phyloP scores from a whole-genome alignment of 1,284 basidiomycete species.

The Cryptococcus sp. region DNA sequence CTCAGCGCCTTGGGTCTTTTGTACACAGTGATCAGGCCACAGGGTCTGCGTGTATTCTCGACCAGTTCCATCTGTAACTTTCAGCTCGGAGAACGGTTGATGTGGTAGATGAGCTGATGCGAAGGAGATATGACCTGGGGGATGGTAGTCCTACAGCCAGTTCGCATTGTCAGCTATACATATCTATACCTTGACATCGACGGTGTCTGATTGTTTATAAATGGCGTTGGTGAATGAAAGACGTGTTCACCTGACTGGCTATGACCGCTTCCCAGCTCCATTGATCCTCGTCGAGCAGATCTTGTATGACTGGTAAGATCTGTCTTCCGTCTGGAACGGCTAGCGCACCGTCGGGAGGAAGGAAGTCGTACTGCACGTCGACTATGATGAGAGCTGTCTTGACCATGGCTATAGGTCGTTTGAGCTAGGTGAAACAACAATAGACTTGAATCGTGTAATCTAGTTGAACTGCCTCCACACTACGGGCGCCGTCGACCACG shows the following conservation, averaged over 20 bases:
- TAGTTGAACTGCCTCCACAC: too few relatives aligned
- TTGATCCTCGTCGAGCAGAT: conserved; percentile 55
- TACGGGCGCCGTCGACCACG: too few relatives aligned
- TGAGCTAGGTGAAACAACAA: background rate
- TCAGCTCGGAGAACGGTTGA: conserved; percentile 54
- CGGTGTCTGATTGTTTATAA: background rate
- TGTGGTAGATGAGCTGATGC: conserved; percentile 58
- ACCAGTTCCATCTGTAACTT: conserved; percentile 45
- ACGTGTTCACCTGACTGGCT: conserved; percentile 54
- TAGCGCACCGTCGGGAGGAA: conserved; percentile 63
- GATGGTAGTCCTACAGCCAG: conserved; percentile 57
- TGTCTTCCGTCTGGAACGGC: conserved; percentile 56
- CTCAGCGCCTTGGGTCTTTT: conserved; percentile 41
- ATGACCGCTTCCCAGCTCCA: conserved; percentile 59
- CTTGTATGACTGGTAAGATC: conserved; percentile 57
- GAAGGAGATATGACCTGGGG: conserved; percentile 64
- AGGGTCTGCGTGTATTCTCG: conserved; percentile 48
- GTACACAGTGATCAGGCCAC: conserved; percentile 62
- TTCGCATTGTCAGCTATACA: background rate
- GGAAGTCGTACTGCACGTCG: conserved; percentile 67
- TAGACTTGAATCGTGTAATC: too few relatives aligned
- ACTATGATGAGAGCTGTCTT: conserved; percentile 59
- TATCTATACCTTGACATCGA: background rate
- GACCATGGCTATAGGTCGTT: conserved; percentile 8
- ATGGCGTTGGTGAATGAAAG: background rate